A percentile compares a stretch with the other conserved stretches of the same genome.
phyloP scores from a whole-genome alignment of 73 alveolate genomes.

The Urostyla sp. region DNA sequence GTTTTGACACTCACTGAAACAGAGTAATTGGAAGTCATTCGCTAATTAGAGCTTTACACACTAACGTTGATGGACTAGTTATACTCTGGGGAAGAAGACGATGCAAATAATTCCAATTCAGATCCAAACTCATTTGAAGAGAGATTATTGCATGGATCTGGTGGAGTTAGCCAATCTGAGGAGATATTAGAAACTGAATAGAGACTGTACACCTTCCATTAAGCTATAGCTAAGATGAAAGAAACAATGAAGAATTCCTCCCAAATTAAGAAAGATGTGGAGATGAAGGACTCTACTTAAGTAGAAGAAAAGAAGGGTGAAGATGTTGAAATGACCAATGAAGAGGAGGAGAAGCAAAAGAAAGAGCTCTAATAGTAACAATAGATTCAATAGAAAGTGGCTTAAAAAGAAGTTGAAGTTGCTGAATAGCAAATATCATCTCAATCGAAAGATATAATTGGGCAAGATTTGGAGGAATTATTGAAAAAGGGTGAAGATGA shows the following conservation, averaged over 20 bases:
- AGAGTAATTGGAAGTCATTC: too few species aligned
- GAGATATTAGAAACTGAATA: background rate
- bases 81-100: too few species aligned
- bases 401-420: constrained; percentile 7
- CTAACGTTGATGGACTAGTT: too few species aligned
- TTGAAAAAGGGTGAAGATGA: constrained; percentile 34
- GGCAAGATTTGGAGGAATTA: constrained; percentile 27
- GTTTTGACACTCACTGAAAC: too few species aligned
- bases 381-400: background rate
- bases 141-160: too few species aligned
- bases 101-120: too few species aligned
- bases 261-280: constrained; percentile 3
- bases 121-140: too few species aligned
- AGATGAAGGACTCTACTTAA: constrained; percentile 11
- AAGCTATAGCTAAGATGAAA: constrained; percentile 15
- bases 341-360: constrained; percentile 36
- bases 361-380: constrained; percentile 7
- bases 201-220: background rate
- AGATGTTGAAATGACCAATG: constrained; percentile 48
- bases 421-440: background rate
- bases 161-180: background rate
- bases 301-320: constrained; percentile 41
- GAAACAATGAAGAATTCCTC: constrained; percentile 11
- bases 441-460: background rate
- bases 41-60: too few species aligned